Percentiles rank a stretch among this genome's conserved stretches.
These are phyloP conservation scores for Periconia digitata DNA, from an alignment of 2,329 filamentous ascomycete species.

Conservation along the genomic window DNA sequence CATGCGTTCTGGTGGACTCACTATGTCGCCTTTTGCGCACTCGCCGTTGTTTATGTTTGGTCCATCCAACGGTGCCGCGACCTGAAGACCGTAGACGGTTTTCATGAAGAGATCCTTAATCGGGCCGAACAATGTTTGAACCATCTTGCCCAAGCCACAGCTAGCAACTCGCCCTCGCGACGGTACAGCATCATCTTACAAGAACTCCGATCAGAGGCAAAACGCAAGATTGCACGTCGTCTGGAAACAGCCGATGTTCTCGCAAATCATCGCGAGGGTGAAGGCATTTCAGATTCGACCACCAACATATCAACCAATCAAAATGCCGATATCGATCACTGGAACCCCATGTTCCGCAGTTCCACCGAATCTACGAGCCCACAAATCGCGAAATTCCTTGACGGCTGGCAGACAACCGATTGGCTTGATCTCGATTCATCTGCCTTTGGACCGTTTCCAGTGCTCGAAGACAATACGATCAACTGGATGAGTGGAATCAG, in stretches of 20 bases:
- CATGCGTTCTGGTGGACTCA: conserved; percentile 54
- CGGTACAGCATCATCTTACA: conserved; percentile 53
- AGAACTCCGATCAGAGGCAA: conserved; percentile 47
- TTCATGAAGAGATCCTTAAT: conserved; percentile 35
- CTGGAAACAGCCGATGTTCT: neutral
- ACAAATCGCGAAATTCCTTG: conserved; percentile 22
- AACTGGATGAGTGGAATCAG: neutral
- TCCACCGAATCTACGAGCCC: conserved; percentile 18
- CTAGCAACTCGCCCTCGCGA: conserved; percentile 50
- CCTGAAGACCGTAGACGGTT: conserved; percentile 6
- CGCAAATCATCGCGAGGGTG: neutral
- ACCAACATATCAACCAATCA: neutral
- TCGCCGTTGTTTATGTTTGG: conserved; percentile 53
- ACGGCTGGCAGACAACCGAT: conserved; percentile 37
- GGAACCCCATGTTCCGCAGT: conserved; percentile 24
- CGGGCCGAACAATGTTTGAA: conserved; percentile 50
- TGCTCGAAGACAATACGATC: conserved; percentile 2
- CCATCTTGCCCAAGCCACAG: conserved; percentile 51
- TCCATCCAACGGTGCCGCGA: conserved; percentile 44
- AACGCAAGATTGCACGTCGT: conserved; percentile 17
- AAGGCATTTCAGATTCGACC: neutral
- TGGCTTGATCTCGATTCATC: conserved; percentile 40
- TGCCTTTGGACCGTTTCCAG: conserved; percentile 23
- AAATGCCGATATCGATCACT: conserved; percentile 1
- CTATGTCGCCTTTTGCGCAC: conserved; percentile 53